These are phyloP conservation scores for Xerocomus potaroensis DNA, from an alignment of 768 basidiomycete genomes.

Conservation along the genomic window DNA sequence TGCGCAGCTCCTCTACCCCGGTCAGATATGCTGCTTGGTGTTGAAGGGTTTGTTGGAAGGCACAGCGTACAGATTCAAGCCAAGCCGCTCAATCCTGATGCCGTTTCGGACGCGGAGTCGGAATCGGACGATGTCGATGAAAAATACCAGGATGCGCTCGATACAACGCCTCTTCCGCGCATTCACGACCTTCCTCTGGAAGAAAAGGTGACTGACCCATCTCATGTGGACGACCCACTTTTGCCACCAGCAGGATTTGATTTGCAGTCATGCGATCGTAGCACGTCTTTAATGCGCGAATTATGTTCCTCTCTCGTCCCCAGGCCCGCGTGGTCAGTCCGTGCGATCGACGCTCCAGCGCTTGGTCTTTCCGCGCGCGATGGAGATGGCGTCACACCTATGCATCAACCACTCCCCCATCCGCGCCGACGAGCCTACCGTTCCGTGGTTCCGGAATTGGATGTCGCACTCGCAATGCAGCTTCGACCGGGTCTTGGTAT, in stretches of 20 bases:
- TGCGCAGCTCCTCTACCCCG: too few species aligned
- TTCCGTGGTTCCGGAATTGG: slow-evolving; percentile 46
- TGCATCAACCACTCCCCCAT: slow-evolving; percentile 13
- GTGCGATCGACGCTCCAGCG: slow-evolving; percentile 20
- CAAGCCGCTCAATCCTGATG: slow-evolving; percentile 7
- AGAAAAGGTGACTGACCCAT: slow-evolving; percentile 3
- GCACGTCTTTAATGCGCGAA: slow-evolving; percentile 12
- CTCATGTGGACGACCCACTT: slow-evolving; percentile 13
- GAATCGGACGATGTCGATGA: slow-evolving; percentile 26
- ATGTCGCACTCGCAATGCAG: slow-evolving; percentile 76
- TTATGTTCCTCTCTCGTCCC: slow-evolving; percentile 5
- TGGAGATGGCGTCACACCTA: neutral
- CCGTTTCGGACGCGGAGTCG: slow-evolving; percentile 17
- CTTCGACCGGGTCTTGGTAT: slow-evolving; percentile 65
- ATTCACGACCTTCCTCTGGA: slow-evolving; percentile 19
- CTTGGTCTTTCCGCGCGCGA: slow-evolving; percentile 17
- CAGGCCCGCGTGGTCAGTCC: slow-evolving; percentile 31
- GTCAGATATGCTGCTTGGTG: slow-evolving; percentile 2
- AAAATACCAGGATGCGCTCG: slow-evolving; percentile 31
- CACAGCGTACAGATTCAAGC: slow-evolving; percentile 1
- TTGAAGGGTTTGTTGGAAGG: slow-evolving; percentile 2
- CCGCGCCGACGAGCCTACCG: slow-evolving; percentile 29
- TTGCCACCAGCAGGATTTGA: slow-evolving; percentile 5
- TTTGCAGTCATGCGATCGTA: slow-evolving; percentile 9
- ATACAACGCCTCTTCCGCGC: slow-evolving; percentile 20